Base-by-base conservation (phyloP, 2,329 filamentous ascomycete genomes). In the Colletotrichum tropicicola region DNA sequence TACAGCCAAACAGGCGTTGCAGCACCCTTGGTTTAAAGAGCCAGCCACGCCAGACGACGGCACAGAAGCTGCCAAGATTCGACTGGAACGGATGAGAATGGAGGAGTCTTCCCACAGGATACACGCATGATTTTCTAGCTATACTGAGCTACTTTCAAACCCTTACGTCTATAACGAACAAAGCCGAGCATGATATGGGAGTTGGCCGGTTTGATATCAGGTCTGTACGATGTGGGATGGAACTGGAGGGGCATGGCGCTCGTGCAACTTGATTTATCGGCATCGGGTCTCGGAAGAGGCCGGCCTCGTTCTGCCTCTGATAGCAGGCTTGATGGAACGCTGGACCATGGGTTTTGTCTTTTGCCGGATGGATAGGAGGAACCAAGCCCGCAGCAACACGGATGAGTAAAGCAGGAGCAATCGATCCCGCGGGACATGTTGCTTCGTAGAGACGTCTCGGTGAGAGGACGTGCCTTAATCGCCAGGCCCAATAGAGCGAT, bases 11-110 rank as follows among this genome's bases (percentile, higher is more conserved):
- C 80, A 90, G 70, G 89, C 89, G 2, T 77, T 91, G 44, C 84
- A 89, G 58, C 89, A 91, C 68, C 86, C 87, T 3, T 91, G 89
- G 89, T 91, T 91, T 76, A 87, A 86, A 70, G 89, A 91, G 71
- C 79, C 83, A 54, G 84, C 87, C 2, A 81, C 84, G 30, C 86
- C 87, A 30, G 89, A 91, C 69, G 89, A 91, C 71, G 89, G 89
- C 37, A 91, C 88, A 7, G 89, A 91, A 74, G 89, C 89, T 10
- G 84, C 87, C 43, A 89, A 89, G 74, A 90, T 91, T 65, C 83
- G 87, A 37, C 73, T 82, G 61, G 85, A 87, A 71, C 81, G 83
- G 68, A 79, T 82, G 74, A 80, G 81, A 62, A 65, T 72, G 70
- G 78, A 83, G 54, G 76, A 79, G 62, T 78, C 82, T 12, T 78